phyloP scores from a whole-genome alignment of 768 basidiomycete species.

The Inosperma sp. region DNA sequence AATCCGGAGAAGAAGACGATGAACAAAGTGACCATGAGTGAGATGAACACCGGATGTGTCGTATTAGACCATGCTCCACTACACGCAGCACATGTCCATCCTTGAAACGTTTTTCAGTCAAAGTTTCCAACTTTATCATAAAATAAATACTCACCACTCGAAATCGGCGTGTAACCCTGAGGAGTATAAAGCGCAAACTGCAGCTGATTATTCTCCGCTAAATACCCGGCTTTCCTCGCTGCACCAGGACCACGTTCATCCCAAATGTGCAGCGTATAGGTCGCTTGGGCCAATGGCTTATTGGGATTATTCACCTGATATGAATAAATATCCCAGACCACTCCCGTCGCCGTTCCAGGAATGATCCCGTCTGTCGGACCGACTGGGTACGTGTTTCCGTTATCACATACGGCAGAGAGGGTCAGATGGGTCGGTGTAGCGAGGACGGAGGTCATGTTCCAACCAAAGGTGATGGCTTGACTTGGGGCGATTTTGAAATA shows the following conservation, averaged over 20 bases:
- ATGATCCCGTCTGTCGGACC: constrained; percentile 73
- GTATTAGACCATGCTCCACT: constrained; percentile 35
- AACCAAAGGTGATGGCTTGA: constrained; percentile 80
- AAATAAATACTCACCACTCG: constrained; percentile 25
- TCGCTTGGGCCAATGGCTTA: constrained; percentile 67
- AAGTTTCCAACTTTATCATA: background rate
- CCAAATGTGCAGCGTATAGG: constrained; percentile 76
- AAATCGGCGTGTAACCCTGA: constrained; percentile 60
- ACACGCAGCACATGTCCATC: constrained; percentile 54
- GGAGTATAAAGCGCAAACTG: constrained; percentile 86
- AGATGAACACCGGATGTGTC: constrained; percentile 53
- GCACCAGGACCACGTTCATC: constrained; percentile 74
- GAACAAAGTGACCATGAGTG: constrained; percentile 51
- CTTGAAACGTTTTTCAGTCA: constrained; percentile 26
- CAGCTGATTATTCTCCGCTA: constrained; percentile 64
- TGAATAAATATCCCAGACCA: constrained; percentile 76
- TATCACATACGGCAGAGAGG: constrained; percentile 75
- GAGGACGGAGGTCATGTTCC: constrained; percentile 80
- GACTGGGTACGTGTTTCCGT: constrained; percentile 87
- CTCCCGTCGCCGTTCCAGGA: constrained; percentile 61
- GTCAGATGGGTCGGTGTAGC: constrained; percentile 72
- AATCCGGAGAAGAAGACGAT: constrained; percentile 67
- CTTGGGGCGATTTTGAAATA: constrained; percentile 82
- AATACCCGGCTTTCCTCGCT: constrained; percentile 52
- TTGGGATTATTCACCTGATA: constrained; percentile 61